Conservation (phyloP, 805 yeast genomes). For the Metschnikowia chrysomelidarum region DNA sequence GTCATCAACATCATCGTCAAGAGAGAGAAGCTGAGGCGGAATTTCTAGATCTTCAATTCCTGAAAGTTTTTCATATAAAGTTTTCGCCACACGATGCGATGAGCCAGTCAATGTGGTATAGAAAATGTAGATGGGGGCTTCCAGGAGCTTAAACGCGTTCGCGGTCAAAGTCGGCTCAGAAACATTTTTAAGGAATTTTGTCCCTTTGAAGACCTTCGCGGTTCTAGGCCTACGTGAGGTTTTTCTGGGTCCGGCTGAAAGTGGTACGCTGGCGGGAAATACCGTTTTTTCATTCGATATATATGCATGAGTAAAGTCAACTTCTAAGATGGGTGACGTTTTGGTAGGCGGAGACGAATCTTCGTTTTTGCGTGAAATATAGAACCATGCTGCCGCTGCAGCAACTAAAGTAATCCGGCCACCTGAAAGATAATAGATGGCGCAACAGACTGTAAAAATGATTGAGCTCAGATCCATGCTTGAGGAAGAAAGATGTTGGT, state of each 20-base stretch:
- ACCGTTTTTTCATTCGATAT: slow-evolving; percentile 24
- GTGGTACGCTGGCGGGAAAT: slow-evolving; percentile 12
- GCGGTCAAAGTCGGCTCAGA: slow-evolving; percentile 39
- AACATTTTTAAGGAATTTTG: slow-evolving; percentile 25
- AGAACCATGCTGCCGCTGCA: slow-evolving; percentile 19
- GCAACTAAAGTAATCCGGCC: slow-evolving; percentile 41
- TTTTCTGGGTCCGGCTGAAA: slow-evolving; percentile 6
- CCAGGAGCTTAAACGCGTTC: slow-evolving; percentile 39
- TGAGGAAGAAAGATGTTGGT: slow-evolving; percentile 16
- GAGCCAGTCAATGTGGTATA: slow-evolving; percentile 88
- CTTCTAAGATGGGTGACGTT: slow-evolving; percentile 37
- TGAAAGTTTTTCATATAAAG: slow-evolving; percentile 40
- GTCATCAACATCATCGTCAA: slow-evolving; percentile 82
- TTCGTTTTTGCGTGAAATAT: slow-evolving; percentile 2
- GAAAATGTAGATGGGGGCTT: slow-evolving; percentile 64
- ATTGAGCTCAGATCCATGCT: slow-evolving; percentile 15
- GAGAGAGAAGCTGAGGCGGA: slow-evolving; percentile 55
- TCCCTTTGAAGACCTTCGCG: slow-evolving; percentile 43
- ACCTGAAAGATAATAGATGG: slow-evolving; percentile 36
- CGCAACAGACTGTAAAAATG: slow-evolving; percentile 24
- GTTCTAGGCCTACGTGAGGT: slow-evolving; percentile 26
- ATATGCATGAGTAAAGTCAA: slow-evolving; percentile 41
- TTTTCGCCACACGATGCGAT: slow-evolving; percentile 64
- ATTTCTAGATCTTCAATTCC: slow-evolving; percentile 24
- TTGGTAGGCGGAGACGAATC: slow-evolving; percentile 11